These are phyloP conservation scores for Colletotrichum cordylinicola DNA, from an alignment of 2,329 filamentous ascomycete species.

Conservation along the genomic window DNA sequence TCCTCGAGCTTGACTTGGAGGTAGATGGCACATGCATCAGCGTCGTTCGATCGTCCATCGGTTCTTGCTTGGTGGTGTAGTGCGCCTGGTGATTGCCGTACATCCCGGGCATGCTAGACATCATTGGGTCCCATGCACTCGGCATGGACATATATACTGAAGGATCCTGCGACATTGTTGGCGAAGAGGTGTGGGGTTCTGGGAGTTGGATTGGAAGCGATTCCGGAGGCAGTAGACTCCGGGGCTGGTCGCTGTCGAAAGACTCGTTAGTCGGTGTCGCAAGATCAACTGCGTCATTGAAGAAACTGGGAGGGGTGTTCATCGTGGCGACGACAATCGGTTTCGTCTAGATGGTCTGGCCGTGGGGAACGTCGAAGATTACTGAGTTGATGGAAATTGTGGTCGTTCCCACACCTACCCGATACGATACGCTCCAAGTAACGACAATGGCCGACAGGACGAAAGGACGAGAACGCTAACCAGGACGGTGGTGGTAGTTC, in stretches of 20 bases:
- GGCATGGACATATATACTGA: constrained; percentile 8
- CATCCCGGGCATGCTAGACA: background rate
- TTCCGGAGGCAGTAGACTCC: constrained; percentile 1
- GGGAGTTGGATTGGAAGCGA: background rate
- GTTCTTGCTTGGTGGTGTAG: constrained; percentile 14
- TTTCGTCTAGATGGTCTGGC: background rate
- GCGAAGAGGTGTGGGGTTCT: background rate
- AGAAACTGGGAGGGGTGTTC: constrained; percentile 22
- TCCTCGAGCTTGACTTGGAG: background rate
- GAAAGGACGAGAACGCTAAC: background rate
- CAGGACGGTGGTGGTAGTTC: background rate
- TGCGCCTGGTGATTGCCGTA: constrained; percentile 10
- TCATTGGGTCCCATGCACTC: constrained; percentile 9
- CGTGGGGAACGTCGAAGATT: background rate
- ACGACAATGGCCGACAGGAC: background rate
- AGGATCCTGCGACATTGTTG: background rate
- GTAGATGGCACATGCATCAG: constrained; percentile 1
- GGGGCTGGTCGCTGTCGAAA: constrained; percentile 21
- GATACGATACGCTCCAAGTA: background rate
- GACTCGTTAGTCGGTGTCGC: constrained; percentile 18
- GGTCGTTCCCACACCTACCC: background rate
- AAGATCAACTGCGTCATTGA: constrained; percentile 20
- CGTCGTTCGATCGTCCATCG: background rate
- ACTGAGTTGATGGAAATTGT: background rate
- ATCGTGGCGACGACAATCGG: constrained; percentile 1